A percentile compares a stretch with the other conserved stretches of the same genome.
phyloP scores from a whole-genome alignment of 495 filamentous ascomycete genomes.

The Parmelia sp. region DNA sequence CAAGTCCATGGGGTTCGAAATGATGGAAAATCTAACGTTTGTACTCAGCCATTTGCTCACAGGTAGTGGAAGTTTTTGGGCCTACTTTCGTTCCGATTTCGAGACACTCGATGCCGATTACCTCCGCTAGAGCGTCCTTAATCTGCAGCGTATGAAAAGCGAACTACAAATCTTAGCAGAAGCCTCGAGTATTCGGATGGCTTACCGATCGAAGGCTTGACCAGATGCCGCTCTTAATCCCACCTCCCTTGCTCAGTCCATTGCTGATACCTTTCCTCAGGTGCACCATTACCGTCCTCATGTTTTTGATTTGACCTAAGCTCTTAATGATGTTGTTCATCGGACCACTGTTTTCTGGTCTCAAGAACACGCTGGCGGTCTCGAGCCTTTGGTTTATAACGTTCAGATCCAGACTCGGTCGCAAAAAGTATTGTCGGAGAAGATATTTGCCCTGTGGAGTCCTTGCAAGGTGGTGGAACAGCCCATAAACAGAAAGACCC shows the following conservation, averaged over 20 bases:
- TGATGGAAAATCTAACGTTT: conserved; percentile 33
- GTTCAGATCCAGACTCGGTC: conserved; percentile 62
- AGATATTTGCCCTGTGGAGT: conserved; percentile 74
- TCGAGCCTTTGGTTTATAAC: conserved; percentile 70
- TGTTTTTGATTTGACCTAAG: conserved; percentile 72
- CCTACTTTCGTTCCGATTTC: conserved; percentile 54
- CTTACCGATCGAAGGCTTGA: conserved; percentile 52
- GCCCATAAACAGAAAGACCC: conserved; percentile 79
- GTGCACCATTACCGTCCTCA: conserved; percentile 61
- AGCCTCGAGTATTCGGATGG: not conserved
- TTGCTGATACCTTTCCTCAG: conserved; percentile 69
- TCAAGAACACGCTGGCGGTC: conserved; percentile 61
- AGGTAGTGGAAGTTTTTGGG: not conserved
- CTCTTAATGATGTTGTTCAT: conserved; percentile 54
- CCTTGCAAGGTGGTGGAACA: conserved; percentile 69
- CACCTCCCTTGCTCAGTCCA: conserved; percentile 48
- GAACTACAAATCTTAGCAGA: conserved; percentile 41
- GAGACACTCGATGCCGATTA: conserved; percentile 50
- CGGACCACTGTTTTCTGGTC: conserved; percentile 57
- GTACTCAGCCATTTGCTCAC: conserved; percentile 10
- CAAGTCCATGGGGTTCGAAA: conserved; percentile 34
- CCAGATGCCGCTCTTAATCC: conserved; percentile 65
- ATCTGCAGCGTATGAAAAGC: conserved; percentile 63
- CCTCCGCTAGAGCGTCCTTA: conserved; percentile 55
- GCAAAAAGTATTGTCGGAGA: conserved; percentile 77